Conservation (phyloP, 1,284 basidiomycete genomes). For the Cystobasidium sp. region DNA sequence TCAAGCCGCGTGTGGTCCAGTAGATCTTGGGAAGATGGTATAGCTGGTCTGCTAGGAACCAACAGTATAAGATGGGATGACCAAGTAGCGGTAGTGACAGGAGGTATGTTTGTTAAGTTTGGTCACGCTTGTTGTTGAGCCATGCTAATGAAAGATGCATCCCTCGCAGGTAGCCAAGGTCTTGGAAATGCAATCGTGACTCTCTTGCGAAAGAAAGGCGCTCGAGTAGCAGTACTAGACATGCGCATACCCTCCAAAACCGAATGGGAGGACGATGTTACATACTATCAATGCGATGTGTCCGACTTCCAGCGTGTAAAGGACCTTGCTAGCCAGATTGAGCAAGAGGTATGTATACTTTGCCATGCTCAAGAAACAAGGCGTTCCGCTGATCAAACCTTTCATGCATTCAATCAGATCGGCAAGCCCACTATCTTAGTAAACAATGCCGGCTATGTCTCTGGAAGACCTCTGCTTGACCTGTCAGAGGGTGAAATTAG, state of each 20-base stretch:
- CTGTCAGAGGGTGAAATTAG: constrained; percentile 74
- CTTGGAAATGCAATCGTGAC: constrained; percentile 83
- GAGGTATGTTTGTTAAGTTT: constrained; percentile 64
- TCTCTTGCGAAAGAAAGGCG: constrained; percentile 76
- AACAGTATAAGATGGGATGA: constrained; percentile 35
- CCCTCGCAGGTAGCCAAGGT: constrained; percentile 73
- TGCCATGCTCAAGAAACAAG: neutral
- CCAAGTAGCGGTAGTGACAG: constrained; percentile 82
- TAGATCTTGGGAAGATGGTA: constrained; percentile 36
- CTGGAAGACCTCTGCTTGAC: constrained; percentile 83
- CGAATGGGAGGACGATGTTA: constrained; percentile 64
- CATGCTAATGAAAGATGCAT: constrained; percentile 15
- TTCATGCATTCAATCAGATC: constrained; percentile 61
- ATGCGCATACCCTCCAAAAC: constrained; percentile 55
- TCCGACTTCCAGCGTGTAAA: constrained; percentile 81
- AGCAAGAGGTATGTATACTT: constrained; percentile 67
- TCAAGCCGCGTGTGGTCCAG: constrained; percentile 34
- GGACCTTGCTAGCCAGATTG: constrained; percentile 69
- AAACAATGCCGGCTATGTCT: constrained; percentile 95
- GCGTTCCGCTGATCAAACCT: neutral
- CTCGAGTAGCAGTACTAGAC: constrained; percentile 83
- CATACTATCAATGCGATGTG: constrained; percentile 86
- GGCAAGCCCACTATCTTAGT: constrained; percentile 86
- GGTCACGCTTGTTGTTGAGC: neutral
- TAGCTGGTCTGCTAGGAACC: constrained; percentile 23